Evolutionary conservation across 306 rosid species (phyloP).

Genomic region (Quercus wislizeni): DNA sequence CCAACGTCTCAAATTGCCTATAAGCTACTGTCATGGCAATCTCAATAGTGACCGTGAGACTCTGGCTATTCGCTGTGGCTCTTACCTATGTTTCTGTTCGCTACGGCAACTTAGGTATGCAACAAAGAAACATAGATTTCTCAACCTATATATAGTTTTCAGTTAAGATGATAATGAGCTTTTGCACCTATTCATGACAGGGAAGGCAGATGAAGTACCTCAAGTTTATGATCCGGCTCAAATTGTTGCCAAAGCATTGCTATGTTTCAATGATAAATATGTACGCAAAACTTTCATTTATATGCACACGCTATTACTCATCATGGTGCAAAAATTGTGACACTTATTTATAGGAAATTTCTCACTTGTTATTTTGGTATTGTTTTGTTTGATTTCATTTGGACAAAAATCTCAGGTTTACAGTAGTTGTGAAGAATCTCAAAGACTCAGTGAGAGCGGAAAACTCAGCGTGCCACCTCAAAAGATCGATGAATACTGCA

Average conservation of each 20-base stretch:
- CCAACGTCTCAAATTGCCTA: slow-evolving; percentile 1
- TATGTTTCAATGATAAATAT: slow-evolving; percentile 75
- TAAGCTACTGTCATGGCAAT: slow-evolving; percentile 44
- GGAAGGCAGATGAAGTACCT: slow-evolving; percentile 40
- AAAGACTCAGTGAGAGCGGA: slow-evolving; percentile 56
- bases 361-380: neutral
- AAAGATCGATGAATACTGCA: slow-evolving; percentile 52
- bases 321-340: no score
- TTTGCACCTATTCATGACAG: slow-evolving; percentile 25
- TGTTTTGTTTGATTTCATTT: neutral
- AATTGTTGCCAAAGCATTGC: slow-evolving; percentile 70
- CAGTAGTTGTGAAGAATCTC: slow-evolving; percentile 70
- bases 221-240: slow-evolving; percentile 51
- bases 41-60: slow-evolving; percentile 7
- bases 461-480: slow-evolving; percentile 48
- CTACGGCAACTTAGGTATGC: slow-evolving; percentile 41
- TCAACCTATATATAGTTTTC: neutral
- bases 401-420: slow-evolving; percentile 45
- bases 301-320: no score
- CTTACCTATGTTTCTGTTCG: slow-evolving; percentile 31
- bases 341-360: no score
- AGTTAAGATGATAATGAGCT: neutral
- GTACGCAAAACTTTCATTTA: slow-evolving; percentile 29
- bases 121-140: neutral
- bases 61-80: slow-evolving; percentile 36